Percentiles rank a stretch among this genome's conserved stretches.
Evolutionary conservation across 2,329 filamentous ascomycete species (phyloP).

Genomic region (Colletotrichum higginsianum): DNA sequence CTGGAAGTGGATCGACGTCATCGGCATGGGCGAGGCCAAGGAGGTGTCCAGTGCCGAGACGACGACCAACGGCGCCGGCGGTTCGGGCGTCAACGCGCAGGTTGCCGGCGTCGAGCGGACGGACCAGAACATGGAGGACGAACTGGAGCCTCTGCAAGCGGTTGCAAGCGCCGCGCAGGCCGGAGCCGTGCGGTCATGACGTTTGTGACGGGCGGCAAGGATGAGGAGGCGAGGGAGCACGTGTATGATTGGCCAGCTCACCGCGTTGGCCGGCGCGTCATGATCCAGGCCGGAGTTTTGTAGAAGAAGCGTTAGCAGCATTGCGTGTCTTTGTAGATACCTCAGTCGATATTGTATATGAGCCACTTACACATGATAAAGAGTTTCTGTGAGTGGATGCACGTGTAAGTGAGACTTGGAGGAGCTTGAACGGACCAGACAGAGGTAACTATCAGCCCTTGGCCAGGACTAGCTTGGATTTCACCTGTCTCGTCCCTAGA

Average conservation of each 20-base stretch:
- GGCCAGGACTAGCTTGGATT: not conserved
- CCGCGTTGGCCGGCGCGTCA: not conserved
- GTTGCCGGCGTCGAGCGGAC: conserved; percentile 35
- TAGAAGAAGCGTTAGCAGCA: conserved; percentile 18
- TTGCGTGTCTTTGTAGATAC: conserved; percentile 33
- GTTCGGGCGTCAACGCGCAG: conserved; percentile 14
- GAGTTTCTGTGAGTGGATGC: not conserved
- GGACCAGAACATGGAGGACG: conserved; percentile 41
- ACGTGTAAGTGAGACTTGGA: not conserved
- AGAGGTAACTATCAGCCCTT: too few species aligned
- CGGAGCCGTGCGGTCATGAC: conserved; percentile 15
- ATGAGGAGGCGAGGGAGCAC: not conserved
- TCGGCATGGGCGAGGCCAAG: conserved; percentile 60
- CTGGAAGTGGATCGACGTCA: conserved; percentile 69
- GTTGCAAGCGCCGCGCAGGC: conserved; percentile 37
- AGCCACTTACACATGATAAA: not conserved
- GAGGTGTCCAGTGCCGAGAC: conserved; percentile 11
- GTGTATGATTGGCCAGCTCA: not conserved
- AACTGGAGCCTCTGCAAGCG: conserved; percentile 42
- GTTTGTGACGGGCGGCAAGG: not conserved
- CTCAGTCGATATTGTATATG: conserved; percentile 18
- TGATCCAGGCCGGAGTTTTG: conserved; percentile 16
- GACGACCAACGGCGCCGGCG: conserved; percentile 6
- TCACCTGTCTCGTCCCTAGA: conserved; percentile 31
- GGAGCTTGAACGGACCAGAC: not conserved